These are phyloP conservation scores for Lasiodiplodia gonubiensis DNA, from an alignment of 2,329 filamentous ascomycete species.

Conservation along the genomic window DNA sequence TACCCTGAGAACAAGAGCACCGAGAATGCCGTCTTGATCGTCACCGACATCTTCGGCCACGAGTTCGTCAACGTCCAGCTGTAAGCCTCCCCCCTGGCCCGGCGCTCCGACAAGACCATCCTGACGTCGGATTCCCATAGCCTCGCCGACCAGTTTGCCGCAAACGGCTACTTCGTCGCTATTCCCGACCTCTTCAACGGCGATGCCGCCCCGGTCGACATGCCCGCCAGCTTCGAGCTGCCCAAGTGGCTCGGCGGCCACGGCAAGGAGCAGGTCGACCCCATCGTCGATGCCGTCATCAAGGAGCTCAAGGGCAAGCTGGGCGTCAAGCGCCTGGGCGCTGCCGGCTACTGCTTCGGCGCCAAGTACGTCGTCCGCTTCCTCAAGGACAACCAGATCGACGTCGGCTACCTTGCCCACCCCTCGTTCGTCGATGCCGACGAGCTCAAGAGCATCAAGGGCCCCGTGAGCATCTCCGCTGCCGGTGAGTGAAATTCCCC, in stretches of 20 bases:
- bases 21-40: slow-evolving; percentile 61
- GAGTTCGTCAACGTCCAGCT: slow-evolving; percentile 58
- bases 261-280: slow-evolving; percentile 55
- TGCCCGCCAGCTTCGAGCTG: slow-evolving; percentile 56
- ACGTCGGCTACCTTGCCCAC: slow-evolving; percentile 76
- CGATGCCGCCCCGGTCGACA: slow-evolving; percentile 64
- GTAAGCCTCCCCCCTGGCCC: slow-evolving; percentile 30
- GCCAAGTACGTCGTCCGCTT: slow-evolving; percentile 67
- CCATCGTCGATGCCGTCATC: slow-evolving; percentile 57
- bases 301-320: slow-evolving; percentile 54
- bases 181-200: slow-evolving; percentile 75
- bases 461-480: slow-evolving; percentile 66
- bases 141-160: slow-evolving; percentile 76
- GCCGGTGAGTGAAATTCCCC: slow-evolving; percentile 52
- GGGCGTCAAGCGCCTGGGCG: slow-evolving; percentile 56
- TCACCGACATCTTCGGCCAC: slow-evolving; percentile 65
- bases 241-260: slow-evolving; percentile 57
- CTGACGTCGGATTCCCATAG: slow-evolving; percentile 32
- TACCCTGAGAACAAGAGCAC: slow-evolving; percentile 60
- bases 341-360: slow-evolving; percentile 57
- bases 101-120: background rate
- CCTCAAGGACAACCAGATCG: slow-evolving; percentile 62
- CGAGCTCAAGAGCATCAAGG: slow-evolving; percentile 63
- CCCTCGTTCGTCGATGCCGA: slow-evolving; percentile 72
- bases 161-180: slow-evolving; percentile 72